Percentiles rank a stretch among this genome's conserved stretches.
phyloP scores from a whole-genome alignment of 2,329 filamentous ascomycete species.

The Trichophyton equinum region DNA sequence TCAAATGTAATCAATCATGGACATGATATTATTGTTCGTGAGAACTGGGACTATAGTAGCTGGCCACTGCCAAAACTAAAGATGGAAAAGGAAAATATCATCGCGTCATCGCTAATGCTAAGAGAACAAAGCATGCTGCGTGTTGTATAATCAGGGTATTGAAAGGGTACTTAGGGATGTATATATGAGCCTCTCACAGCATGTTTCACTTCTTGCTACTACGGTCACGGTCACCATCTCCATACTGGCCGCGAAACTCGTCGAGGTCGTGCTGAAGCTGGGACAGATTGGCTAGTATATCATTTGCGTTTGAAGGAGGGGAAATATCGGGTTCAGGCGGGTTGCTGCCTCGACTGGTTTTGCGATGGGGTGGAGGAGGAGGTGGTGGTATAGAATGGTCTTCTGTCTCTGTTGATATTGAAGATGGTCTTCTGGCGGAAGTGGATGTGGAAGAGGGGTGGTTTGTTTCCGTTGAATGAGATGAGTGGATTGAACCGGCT shows the following conservation, averaged over 20 bases:
- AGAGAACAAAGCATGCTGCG: not conserved
- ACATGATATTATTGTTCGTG: not conserved
- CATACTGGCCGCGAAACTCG: constrained; percentile 34
- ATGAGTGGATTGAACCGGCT: not conserved
- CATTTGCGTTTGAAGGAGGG: constrained; percentile 34
- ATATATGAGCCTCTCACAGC: not conserved
- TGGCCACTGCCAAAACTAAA: not conserved
- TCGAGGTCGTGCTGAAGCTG: constrained; percentile 66
- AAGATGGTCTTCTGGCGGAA: not conserved
- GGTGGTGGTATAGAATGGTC: not conserved
- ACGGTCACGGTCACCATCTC: not conserved
- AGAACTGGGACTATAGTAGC: not conserved
- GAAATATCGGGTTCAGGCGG: constrained; percentile 2
- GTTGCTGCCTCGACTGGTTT: not conserved
- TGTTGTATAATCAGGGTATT: not conserved
- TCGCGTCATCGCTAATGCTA: not conserved
- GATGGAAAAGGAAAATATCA: not conserved
- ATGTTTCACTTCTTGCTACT: not conserved
- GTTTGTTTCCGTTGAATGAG: not conserved
- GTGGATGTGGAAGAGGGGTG: not conserved
- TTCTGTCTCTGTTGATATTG: not conserved
- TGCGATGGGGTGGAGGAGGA: not conserved
- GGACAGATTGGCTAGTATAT: constrained; percentile 61
- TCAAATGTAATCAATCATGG: not conserved
- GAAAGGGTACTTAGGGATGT: not conserved